Conservation (phyloP, 768 basidiomycete genomes). For the Lentinula boryana region DNA sequence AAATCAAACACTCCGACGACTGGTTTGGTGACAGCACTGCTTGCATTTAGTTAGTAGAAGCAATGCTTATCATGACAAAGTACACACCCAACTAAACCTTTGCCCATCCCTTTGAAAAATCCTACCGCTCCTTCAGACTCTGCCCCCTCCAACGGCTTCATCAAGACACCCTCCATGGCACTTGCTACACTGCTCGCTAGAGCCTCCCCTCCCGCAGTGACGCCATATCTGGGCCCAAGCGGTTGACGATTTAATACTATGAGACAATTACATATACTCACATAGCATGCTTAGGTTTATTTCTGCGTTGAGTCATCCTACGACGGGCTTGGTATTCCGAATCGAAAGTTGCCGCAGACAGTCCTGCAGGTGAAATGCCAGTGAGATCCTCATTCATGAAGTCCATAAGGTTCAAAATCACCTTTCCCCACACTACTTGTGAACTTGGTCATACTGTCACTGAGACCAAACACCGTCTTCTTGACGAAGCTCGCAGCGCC, state of each 20-base stretch:
- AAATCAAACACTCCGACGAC: constrained; percentile 96
- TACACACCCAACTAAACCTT: constrained; percentile 86
- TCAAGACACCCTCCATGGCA: constrained; percentile 92
- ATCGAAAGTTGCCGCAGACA: constrained; percentile 96
- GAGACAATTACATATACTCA: constrained; percentile 27
- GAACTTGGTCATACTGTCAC: constrained; percentile 96
- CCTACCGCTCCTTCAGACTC: constrained; percentile 91
- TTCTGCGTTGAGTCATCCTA: constrained; percentile 83
- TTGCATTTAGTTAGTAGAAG: neutral
- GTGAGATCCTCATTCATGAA: neutral
- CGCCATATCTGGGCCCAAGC: constrained; percentile 72
- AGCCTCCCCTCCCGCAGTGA: constrained; percentile 90
- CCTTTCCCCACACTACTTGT: constrained; percentile 98
- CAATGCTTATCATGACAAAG: neutral
- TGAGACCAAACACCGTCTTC: constrained; percentile 96
- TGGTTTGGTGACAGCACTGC: constrained; percentile 89
- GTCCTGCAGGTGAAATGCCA: constrained; percentile 39
- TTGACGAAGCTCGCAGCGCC: constrained; percentile 98
- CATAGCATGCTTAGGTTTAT: constrained; percentile 95
- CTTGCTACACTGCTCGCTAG: constrained; percentile 91
- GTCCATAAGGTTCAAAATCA: constrained; percentile 16
- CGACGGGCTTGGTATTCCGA: constrained; percentile 90
- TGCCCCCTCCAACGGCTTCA: constrained; percentile 96
- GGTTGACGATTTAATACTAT: neutral
- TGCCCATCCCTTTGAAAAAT: constrained; percentile 97